phyloP scores from a whole-genome alignment of 192 early-diverging fungal genomes.

The Coemansia sp. region DNA sequence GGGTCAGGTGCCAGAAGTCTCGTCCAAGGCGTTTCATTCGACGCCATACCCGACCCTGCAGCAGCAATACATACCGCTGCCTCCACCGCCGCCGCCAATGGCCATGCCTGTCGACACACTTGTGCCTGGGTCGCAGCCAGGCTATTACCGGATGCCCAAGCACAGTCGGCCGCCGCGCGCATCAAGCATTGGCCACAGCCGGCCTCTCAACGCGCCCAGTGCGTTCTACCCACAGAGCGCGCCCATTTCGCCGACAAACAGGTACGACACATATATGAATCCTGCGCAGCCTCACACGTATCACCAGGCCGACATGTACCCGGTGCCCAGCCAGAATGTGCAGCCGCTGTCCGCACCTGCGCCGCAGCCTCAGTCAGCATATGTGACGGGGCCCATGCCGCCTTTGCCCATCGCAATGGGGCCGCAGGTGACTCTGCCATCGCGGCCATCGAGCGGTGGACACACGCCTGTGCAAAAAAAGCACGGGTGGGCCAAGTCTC shows the following conservation, averaged over 20 bases:
- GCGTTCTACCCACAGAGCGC: conserved; percentile 33
- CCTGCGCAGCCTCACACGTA: not conserved
- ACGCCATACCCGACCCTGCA: conserved; percentile 9
- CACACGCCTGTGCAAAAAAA: conserved; percentile 11
- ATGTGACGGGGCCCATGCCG: conserved; percentile 3
- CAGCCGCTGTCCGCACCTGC: conserved; percentile 4
- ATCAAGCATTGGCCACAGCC: not conserved
- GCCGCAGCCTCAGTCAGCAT: not conserved
- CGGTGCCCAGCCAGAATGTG: conserved; percentile 1
- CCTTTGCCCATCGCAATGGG: not conserved
- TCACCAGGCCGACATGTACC: not conserved
- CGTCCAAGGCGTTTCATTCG: conserved; percentile 2
- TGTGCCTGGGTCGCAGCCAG: conserved; percentile 1
- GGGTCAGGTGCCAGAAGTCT: conserved; percentile 9
- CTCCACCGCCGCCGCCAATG: not conserved
- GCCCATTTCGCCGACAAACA: conserved; percentile 26
- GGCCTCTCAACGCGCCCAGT: conserved; percentile 5
- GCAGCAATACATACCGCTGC: conserved; percentile 4
- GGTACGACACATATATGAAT: conserved; percentile 3
- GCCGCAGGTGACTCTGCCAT: not conserved
- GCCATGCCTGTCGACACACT: not conserved
- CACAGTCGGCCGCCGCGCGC: conserved; percentile 8
- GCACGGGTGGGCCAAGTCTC: conserved; percentile 8
- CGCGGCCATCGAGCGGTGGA: conserved; percentile 9
- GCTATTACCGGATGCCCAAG: conserved; percentile 20